Evolutionary conservation across 306 rosid species (phyloP), one percentile per base, ranked within the genome.

Genomic region (Fagus crenata): DNA sequence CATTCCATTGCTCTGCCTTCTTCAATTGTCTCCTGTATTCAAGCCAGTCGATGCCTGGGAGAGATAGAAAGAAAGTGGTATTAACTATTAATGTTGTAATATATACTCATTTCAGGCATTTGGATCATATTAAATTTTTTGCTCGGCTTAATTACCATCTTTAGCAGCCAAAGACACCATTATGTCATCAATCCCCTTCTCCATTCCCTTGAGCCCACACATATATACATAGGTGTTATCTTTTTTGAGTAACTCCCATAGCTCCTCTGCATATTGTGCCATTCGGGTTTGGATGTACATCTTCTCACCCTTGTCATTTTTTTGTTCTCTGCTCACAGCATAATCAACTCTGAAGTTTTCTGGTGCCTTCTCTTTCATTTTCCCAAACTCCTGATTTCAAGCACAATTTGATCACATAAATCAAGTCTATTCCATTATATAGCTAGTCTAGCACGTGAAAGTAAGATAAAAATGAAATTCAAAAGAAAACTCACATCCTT

Each of bases 131-230:
- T 46, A 42, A 46, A 53, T 77, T 72, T 33, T 73, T 53, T 65
- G 9, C 4, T 1, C 5, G 13, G 54, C 3, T 5, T 35, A 51
- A 54, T 84, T 89, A 95, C 98, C 97, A 2, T 95, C 98, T 85
- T 36, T 92, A 6, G 91, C 92, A 35, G 98, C 98, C 88, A 95
- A 81, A 13, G 93, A 81, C 53, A 79, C 84, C 98, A 95, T 95
- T 33, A 95, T 95, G 60, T 95, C 98, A 84, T 95, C 98, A 46
- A 95, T 95, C 6, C 98, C 98, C 83, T 95, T 92, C 74, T 95
- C 98, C 98, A 95, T 95, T 9, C 98, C 98, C 75, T 92, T 95
- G 51, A 95, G 89, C 75, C 98, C 98, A 86, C 98, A 95, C 98
- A 95, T 95, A 72, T 95, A 95, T 17, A 95, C 84, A 74, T 0